Evolutionary conservation across 805 yeast species (phyloP).

Genomic region (Cyberlindnera japonica): DNA sequence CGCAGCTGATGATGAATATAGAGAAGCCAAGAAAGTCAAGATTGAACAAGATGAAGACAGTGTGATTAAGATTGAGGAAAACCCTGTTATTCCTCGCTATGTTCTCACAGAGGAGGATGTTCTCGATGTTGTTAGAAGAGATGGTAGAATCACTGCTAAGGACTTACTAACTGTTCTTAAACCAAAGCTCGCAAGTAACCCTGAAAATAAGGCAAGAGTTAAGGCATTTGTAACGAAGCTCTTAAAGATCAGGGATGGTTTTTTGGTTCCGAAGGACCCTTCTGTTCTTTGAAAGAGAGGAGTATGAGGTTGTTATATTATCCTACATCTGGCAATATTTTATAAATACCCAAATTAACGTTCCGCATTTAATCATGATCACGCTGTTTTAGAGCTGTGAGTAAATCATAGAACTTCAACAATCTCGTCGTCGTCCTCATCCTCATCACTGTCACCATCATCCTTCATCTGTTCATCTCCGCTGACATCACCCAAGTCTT

Average conservation of each 20-base stretch:
- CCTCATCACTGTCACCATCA: conserved; percentile 17
- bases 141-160: conserved; percentile 47
- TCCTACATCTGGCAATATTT: too few species aligned
- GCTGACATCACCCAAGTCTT: conserved; percentile 37
- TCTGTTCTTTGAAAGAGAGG: neutral
- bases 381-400: neutral
- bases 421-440: conserved; percentile 24
- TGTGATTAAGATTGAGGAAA: conserved; percentile 10
- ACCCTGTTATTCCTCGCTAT: conserved; percentile 11
- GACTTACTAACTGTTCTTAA: conserved; percentile 59
- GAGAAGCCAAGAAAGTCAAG: conserved; percentile 40
- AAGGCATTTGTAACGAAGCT: conserved; percentile 54
- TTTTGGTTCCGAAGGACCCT: conserved; percentile 23
- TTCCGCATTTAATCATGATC: neutral
- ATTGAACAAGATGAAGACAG: conserved; percentile 26
- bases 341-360: too few species aligned
- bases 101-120: conserved; percentile 67
- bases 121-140: conserved; percentile 51
- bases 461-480: conserved; percentile 29
- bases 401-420: conserved; percentile 14
- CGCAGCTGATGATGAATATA: conserved; percentile 22
- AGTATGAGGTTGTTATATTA: too few species aligned
- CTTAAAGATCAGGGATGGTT: conserved; percentile 43
- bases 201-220: conserved; percentile 58
- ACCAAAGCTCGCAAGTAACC: conserved; percentile 55